phyloP scores from a whole-genome alignment of 2,329 filamentous ascomycete genomes.

The Calonectria leucothoes region DNA sequence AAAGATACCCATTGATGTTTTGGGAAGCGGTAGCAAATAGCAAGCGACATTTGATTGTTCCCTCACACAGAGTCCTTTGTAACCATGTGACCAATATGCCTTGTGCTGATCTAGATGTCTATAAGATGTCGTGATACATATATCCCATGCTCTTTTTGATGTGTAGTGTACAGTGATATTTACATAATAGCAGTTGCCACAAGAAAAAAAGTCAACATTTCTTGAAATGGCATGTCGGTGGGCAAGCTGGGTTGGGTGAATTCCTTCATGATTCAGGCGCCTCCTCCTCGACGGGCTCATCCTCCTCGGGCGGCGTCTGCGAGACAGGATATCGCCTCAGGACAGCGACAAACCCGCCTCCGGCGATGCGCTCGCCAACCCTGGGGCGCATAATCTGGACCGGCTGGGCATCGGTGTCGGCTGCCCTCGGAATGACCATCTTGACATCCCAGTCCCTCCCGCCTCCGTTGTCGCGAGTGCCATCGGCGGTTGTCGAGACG shows the following conservation, averaged over 20 bases:
- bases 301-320: constrained; percentile 17
- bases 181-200: neutral
- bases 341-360: constrained; percentile 55
- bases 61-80: constrained; percentile 11
- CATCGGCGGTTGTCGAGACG: constrained; percentile 50
- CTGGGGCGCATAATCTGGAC: constrained; percentile 56
- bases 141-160: neutral
- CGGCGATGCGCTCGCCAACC: constrained; percentile 53
- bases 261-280: neutral
- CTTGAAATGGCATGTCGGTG: too few species aligned
- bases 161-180: neutral
- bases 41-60: constrained; percentile 44
- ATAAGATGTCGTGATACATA: neutral
- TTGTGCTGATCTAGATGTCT: neutral
- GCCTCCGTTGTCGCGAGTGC: constrained; percentile 58
- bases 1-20: constrained; percentile 46
- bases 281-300: constrained; percentile 6
- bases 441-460: constrained; percentile 75
- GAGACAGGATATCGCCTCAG: constrained; percentile 46
- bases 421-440: constrained; percentile 51
- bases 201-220: neutral
- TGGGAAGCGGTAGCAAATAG: constrained; percentile 43
- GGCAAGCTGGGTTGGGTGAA: neutral
- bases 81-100: neutral
- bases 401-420: constrained; percentile 31